Evolutionary conservation across 2,329 filamentous ascomycete genomes (phyloP).

Genomic region (Lasiodiplodia sp.): DNA sequence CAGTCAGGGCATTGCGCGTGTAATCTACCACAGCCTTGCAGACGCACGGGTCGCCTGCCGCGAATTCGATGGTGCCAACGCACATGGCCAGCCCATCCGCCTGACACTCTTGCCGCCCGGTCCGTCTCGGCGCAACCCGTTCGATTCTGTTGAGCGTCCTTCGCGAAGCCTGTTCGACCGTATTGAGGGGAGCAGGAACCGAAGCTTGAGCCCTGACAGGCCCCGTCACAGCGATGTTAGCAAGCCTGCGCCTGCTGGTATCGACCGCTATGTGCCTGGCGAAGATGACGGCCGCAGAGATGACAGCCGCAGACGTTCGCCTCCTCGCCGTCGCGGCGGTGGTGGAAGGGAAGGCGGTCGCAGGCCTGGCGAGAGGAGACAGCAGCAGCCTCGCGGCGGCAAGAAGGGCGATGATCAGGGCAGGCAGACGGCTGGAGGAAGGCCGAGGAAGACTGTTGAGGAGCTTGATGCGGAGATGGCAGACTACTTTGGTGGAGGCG

Average conservation of each 20-base stretch:
- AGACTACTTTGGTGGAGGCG: slow-evolving; percentile 74
- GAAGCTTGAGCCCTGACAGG: slow-evolving; percentile 50
- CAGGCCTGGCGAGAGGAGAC: slow-evolving; percentile 54
- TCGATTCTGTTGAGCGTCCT: slow-evolving; percentile 59
- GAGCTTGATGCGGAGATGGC: slow-evolving; percentile 97
- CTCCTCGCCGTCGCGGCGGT: slow-evolving; percentile 59
- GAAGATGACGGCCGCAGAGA: slow-evolving; percentile 54
- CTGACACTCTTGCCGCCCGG: slow-evolving; percentile 65
- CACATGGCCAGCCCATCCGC: slow-evolving; percentile 80
- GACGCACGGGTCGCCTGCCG: slow-evolving; percentile 78
- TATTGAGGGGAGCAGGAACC: slow-evolving; percentile 55
- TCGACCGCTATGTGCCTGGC: slow-evolving; percentile 82
- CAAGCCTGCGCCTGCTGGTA: slow-evolving; percentile 68
- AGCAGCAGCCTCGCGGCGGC: slow-evolving; percentile 53
- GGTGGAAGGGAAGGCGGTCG: slow-evolving; percentile 56
- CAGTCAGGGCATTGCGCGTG: slow-evolving; percentile 83
- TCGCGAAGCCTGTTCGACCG: slow-evolving; percentile 71
- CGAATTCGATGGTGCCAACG: slow-evolving; percentile 89
- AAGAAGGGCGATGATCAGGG: slow-evolving; percentile 58
- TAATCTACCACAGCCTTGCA: slow-evolving; percentile 75
- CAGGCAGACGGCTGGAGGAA: slow-evolving; percentile 45
- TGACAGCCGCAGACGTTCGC: slow-evolving; percentile 60
- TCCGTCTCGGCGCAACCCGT: slow-evolving; percentile 51
- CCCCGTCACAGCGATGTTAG: slow-evolving; percentile 59
- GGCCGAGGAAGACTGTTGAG: slow-evolving; percentile 85